These are phyloP conservation scores for Cladophialophora immunda DNA, from an alignment of 2,329 filamentous ascomycete genomes.

Conservation along the genomic window DNA sequence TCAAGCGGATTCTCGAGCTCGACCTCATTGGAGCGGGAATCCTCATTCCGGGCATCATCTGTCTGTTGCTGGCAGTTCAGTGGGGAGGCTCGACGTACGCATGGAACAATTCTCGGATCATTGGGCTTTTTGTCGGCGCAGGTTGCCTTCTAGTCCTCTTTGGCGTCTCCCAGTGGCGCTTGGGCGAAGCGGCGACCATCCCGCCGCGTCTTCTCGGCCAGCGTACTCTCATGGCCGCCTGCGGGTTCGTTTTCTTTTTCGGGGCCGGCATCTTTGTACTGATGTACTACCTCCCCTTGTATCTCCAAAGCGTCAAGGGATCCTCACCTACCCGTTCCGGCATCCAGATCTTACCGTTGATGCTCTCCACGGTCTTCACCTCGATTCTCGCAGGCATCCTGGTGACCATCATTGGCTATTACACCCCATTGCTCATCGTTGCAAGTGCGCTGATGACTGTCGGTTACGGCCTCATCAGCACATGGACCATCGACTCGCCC, in stretches of 20 bases:
- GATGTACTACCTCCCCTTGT: slow-evolving; percentile 46
- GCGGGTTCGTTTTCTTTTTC: slow-evolving; percentile 40
- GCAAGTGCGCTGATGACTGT: slow-evolving; percentile 39
- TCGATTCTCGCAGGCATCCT: slow-evolving; percentile 41
- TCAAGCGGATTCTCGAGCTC: slow-evolving; percentile 38
- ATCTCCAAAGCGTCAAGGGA: slow-evolving; percentile 45
- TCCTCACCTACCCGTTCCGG: slow-evolving; percentile 42
- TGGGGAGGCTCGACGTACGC: slow-evolving; percentile 56
- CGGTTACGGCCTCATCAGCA: slow-evolving; percentile 37
- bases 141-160: slow-evolving; percentile 40
- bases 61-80: slow-evolving; percentile 58
- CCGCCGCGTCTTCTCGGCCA: slow-evolving; percentile 41
- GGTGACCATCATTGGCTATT: slow-evolving; percentile 42
- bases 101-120: slow-evolving; percentile 63
- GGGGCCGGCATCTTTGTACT: slow-evolving; percentile 36
- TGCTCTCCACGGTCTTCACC: slow-evolving; percentile 47
- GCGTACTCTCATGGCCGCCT: slow-evolving; percentile 41
- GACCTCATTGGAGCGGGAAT: slow-evolving; percentile 37
- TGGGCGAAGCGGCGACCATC: slow-evolving; percentile 39
- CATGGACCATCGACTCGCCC: slow-evolving; percentile 40
- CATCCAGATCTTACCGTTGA: slow-evolving; percentile 49
- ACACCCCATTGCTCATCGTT: slow-evolving; percentile 43
- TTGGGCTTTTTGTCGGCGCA: slow-evolving; percentile 43
- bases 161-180: slow-evolving; percentile 37
- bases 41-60: slow-evolving; percentile 55